A percentile compares a stretch with the other conserved stretches of the same genome.
Conservation (phyloP, 2,329 filamentous ascomycete genomes). For the Peltaster fructicola region DNA sequence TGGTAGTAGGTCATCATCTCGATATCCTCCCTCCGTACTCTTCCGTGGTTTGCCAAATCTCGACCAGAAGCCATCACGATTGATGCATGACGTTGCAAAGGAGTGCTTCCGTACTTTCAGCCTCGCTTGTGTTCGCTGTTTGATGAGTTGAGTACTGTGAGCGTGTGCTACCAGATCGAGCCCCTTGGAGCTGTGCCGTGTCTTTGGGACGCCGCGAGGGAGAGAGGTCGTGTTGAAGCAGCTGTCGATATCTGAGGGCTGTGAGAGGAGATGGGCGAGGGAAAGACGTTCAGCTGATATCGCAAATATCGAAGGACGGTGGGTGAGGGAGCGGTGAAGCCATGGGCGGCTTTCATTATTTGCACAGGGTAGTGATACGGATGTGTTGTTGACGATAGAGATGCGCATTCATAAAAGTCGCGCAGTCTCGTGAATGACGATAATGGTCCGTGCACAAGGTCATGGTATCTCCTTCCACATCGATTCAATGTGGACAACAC, state of each 20-base stretch:
- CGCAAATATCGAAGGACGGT: conserved; percentile 55
- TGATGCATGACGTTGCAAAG: conserved; percentile 7
- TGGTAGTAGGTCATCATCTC: conserved; percentile 41
- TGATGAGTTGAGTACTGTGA: neutral
- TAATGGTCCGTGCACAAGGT: too few species aligned
- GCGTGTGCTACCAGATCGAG: conserved; percentile 8
- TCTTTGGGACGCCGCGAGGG: conserved; percentile 1
- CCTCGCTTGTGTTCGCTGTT: conserved; percentile 1
- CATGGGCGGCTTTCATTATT: conserved; percentile 14
- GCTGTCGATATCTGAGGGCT: conserved; percentile 4
- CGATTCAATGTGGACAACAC: too few species aligned
- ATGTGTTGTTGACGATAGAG: neutral
- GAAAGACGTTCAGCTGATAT: conserved; percentile 45
- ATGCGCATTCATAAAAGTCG: too few species aligned
- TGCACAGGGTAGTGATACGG: conserved; percentile 5
- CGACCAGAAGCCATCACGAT: conserved; percentile 13
- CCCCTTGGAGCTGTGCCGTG: conserved; percentile 4
- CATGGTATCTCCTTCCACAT: too few species aligned
- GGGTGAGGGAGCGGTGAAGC: conserved; percentile 29
- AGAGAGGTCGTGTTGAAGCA: conserved; percentile 2
- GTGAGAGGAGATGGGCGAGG: conserved; percentile 26
- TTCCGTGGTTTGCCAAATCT: conserved; percentile 9
- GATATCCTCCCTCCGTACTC: conserved; percentile 11
- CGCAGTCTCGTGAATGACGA: too few species aligned
- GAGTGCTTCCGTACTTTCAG: conserved; percentile 3